Percentiles rank a stretch among this genome's conserved stretches.
phyloP scores from a whole-genome alignment of 176 grass and related monocot genomes.

The Aegilops bicornis region DNA sequence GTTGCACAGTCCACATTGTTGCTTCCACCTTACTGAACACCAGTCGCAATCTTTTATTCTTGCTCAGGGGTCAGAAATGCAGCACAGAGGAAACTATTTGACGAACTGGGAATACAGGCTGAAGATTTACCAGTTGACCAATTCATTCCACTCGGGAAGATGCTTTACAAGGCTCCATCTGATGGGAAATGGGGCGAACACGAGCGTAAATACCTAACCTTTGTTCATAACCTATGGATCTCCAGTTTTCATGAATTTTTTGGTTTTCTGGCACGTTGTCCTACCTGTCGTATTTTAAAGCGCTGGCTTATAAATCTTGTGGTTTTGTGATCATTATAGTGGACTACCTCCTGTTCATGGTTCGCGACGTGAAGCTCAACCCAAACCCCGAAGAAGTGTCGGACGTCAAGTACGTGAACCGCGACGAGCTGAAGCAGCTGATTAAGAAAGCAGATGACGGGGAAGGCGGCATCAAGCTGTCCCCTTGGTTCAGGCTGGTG shows the following conservation, averaged over 20 bases:
- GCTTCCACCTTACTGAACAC: not conserved
- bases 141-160: slow-evolving; percentile 76
- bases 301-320: not conserved
- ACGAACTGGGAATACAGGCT: slow-evolving; percentile 79
- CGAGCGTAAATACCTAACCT: slow-evolving; percentile 47
- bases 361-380: slow-evolving; percentile 59
- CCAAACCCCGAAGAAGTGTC: slow-evolving; percentile 84
- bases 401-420: slow-evolving; percentile 66
- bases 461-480: slow-evolving; percentile 68
- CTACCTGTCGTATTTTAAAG: not conserved
- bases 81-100: slow-evolving; percentile 81
- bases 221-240: not conserved
- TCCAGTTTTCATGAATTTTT: not conserved
- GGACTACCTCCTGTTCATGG: slow-evolving; percentile 92
- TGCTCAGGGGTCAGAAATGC: slow-evolving; percentile 81
- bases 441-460: slow-evolving; percentile 68
- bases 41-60: not conserved
- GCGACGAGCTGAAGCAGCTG: slow-evolving; percentile 66
- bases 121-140: slow-evolving; percentile 75
- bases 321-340: slow-evolving; percentile 47
- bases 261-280: not conserved
- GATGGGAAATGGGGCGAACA: slow-evolving; percentile 98
- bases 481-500: slow-evolving; percentile 95
- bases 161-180: slow-evolving; percentile 93
- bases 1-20: not conserved